These are phyloP conservation scores for Saccharomyces paradoxus DNA, from an alignment of 805 yeast species.

Conservation along the genomic window DNA sequence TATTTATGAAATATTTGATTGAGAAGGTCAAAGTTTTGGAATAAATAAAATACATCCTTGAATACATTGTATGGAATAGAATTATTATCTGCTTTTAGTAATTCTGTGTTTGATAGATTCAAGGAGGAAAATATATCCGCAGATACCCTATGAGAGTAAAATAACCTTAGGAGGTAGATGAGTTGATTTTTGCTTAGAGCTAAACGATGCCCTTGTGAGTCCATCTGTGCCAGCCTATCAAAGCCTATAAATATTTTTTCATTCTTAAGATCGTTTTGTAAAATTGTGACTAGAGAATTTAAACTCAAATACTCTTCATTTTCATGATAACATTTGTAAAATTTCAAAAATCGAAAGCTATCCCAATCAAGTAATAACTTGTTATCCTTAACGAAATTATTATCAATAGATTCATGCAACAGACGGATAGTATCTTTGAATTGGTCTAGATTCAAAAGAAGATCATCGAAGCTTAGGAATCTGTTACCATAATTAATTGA, in stretches of 20 bases:
- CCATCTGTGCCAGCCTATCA: constrained; percentile 24
- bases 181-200: constrained; percentile 33
- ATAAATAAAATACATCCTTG: constrained; percentile 33
- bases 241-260: constrained; percentile 31
- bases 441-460: constrained; percentile 25
- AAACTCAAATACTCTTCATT: constrained; percentile 29
- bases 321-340: constrained; percentile 16
- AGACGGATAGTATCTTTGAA: constrained; percentile 29
- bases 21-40: constrained; percentile 34
- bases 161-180: constrained; percentile 26
- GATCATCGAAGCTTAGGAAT: constrained; percentile 33
- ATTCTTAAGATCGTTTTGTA: constrained; percentile 35
- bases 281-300: constrained; percentile 34
- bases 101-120: constrained; percentile 24
- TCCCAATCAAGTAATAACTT: constrained; percentile 31
- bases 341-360: constrained; percentile 22
- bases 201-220: constrained; percentile 22
- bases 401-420: constrained; percentile 27
- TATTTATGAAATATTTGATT: constrained; percentile 33
- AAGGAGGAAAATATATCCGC: constrained; percentile 30
- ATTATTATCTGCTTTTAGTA: constrained; percentile 25
- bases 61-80: constrained; percentile 31
- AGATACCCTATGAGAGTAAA: constrained; percentile 35
- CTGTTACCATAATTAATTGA: constrained; percentile 34
- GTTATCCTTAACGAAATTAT: constrained; percentile 23